A percentile compares a stretch with the other conserved stretches of the same genome.
These are phyloP conservation scores for Gremmenia infestans DNA, from an alignment of 2,329 filamentous ascomycete genomes.

Conservation along the genomic window DNA sequence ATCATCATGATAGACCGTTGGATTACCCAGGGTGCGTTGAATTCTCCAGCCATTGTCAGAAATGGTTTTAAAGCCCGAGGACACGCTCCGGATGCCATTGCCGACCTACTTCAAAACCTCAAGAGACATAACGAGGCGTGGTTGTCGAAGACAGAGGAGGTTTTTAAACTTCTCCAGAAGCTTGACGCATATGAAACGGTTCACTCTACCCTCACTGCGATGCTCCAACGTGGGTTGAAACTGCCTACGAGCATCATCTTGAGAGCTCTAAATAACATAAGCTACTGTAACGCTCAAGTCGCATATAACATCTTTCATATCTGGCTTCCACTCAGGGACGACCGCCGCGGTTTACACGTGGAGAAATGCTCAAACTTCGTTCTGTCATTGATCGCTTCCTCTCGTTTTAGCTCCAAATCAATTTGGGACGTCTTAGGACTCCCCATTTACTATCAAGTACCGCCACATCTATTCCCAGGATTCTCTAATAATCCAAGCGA, in stretches of 20 bases:
- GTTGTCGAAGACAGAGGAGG: slow-evolving; percentile 1
- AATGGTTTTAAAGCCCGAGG: slow-evolving; percentile 11
- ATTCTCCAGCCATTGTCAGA: slow-evolving; percentile 5
- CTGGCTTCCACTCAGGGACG: slow-evolving; percentile 4
- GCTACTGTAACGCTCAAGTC: slow-evolving; percentile 3
- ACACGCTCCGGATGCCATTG: background rate
- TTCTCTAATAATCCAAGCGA: background rate
- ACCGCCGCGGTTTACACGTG: slow-evolving; percentile 4
- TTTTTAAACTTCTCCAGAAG: slow-evolving; percentile 10
- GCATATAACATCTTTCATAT: slow-evolving; percentile 11
- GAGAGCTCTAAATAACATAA: slow-evolving; percentile 11
- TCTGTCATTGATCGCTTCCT: slow-evolving; percentile 17
- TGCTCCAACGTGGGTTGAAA: slow-evolving; percentile 9
- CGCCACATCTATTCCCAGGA: background rate
- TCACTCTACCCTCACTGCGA: slow-evolving; percentile 6
- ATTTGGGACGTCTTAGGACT: slow-evolving; percentile 24
- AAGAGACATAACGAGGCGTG: slow-evolving; percentile 9
- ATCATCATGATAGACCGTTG: slow-evolving; percentile 9
- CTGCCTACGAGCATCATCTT: slow-evolving; percentile 8
- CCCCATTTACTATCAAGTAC: slow-evolving; percentile 9
- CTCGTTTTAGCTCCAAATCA: background rate
- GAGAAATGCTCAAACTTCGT: slow-evolving; percentile 17
- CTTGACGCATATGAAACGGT: slow-evolving; percentile 8
- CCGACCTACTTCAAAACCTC: slow-evolving; percentile 10
- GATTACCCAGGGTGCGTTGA: slow-evolving; percentile 14